Evolutionary conservation across 129 eudicot genomes (phyloP).

Genomic region (Tanacetum coccineum): DNA sequence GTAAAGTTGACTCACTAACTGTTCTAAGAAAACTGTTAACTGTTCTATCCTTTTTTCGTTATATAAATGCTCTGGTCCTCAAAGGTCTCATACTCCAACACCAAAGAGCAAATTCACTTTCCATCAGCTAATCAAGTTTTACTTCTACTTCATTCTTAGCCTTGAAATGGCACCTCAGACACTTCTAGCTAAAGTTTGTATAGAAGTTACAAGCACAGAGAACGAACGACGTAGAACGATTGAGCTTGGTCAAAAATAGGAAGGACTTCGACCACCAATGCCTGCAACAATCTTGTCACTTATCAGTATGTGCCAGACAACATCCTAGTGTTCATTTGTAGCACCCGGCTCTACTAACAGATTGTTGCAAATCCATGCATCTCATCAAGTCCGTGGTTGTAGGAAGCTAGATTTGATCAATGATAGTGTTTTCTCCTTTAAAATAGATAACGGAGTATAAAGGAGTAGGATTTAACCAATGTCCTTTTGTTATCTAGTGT

Average conservation of each 20-base stretch:
- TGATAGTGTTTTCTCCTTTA: neutral
- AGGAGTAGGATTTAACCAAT: neutral
- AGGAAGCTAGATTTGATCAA: conserved; percentile 16
- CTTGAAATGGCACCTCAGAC: conserved; percentile 31
- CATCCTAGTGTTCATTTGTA: conserved; percentile 25
- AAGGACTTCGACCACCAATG: conserved; percentile 20
- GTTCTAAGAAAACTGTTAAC: neutral
- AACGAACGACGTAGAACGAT: conserved; percentile 21
- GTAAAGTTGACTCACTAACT: conserved; percentile 8
- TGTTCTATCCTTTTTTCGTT: conserved; percentile 7
- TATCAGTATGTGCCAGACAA: conserved; percentile 41
- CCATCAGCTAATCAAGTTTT: neutral
- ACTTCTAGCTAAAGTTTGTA: conserved; percentile 23
- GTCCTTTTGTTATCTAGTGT: conserved; percentile 11
- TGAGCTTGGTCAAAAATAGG: conserved; percentile 23
- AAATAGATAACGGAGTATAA: conserved; percentile 1
- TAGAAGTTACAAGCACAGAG: conserved; percentile 22
- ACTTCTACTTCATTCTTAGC: conserved; percentile 1
- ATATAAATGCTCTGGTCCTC: conserved; percentile 10
- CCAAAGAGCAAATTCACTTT: conserved; percentile 10
- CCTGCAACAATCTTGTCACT: conserved; percentile 38
- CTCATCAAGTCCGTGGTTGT: conserved; percentile 12
- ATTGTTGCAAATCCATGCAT: conserved; percentile 19
- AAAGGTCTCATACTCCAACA: conserved; percentile 16
- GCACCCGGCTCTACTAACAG: conserved; percentile 6